Conservation (phyloP, 805 yeast genomes). For the Kodamaea neixiangensis region DNA sequence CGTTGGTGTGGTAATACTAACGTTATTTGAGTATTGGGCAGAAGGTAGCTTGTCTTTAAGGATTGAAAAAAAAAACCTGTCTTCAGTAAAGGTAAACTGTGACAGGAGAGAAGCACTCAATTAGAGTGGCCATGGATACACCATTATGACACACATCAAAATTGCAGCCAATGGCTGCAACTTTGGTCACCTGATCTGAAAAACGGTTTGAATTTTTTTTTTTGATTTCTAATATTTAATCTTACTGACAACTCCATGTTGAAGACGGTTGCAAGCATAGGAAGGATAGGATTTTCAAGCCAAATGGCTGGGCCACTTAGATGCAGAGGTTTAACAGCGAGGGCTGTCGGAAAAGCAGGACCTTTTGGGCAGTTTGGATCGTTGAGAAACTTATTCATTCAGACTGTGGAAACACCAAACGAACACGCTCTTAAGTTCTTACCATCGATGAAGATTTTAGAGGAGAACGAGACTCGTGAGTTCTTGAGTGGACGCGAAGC, state of each 20-base stretch:
- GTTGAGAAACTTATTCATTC: conserved; percentile 56
- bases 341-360: background rate
- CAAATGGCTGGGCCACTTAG: conserved; percentile 1
- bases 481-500: conserved; percentile 78
- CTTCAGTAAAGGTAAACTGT: too few species aligned
- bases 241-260: background rate
- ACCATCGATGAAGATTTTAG: conserved; percentile 69
- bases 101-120: too few species aligned
- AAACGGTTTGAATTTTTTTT: background rate
- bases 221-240: background rate
- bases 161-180: background rate
- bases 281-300: background rate
- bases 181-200: background rate
- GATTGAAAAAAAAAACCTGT: too few species aligned
- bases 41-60: too few species aligned
- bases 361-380: background rate
- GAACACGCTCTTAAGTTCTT: conserved; percentile 82
- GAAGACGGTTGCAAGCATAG: background rate
- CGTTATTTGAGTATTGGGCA: too few species aligned
- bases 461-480: conserved; percentile 63
- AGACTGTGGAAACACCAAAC: conserved; percentile 84
- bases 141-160: too few species aligned
- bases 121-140: too few species aligned
- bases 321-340: background rate
- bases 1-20: too few species aligned